phyloP scores from a whole-genome alignment of 2,329 filamentous ascomycete species.

The Acephala macrosclerotiorum region DNA sequence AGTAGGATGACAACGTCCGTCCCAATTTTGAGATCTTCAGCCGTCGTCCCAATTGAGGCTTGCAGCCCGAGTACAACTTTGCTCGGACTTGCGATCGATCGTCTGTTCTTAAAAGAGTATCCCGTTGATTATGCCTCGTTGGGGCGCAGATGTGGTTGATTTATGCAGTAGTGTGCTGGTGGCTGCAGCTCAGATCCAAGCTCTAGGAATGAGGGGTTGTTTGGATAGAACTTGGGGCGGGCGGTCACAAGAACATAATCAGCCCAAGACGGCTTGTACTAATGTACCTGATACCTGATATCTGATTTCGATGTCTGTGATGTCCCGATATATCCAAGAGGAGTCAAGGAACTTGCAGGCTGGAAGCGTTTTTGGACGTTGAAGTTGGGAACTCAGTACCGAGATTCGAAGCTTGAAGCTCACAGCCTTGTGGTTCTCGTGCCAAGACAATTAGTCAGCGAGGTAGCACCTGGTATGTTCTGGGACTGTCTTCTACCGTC shows the following conservation, averaged over 20 bases:
- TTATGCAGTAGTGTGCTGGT: constrained; percentile 24
- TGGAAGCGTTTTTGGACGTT: too few relatives aligned
- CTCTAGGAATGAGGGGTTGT: background rate
- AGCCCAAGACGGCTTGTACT: background rate
- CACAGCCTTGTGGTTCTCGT: too few relatives aligned
- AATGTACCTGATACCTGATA: too few relatives aligned
- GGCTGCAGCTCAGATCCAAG: constrained; percentile 21
- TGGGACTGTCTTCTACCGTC: too few relatives aligned
- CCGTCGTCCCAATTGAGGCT: background rate
- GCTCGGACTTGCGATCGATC: background rate
- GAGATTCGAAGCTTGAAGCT: too few relatives aligned
- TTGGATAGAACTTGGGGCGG: background rate
- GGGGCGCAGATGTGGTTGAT: constrained; percentile 23
- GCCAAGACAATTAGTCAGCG: background rate
- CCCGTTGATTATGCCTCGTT: constrained; percentile 17
- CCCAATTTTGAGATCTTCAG: too few relatives aligned
- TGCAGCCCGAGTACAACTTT: constrained; percentile 1
- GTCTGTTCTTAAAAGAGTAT: background rate
- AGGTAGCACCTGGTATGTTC: background rate
- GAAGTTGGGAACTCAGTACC: too few relatives aligned
- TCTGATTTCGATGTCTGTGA: too few relatives aligned
- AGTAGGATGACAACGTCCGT: too few relatives aligned
- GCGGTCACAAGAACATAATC: background rate
- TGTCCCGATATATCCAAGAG: too few relatives aligned
- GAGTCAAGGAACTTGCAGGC: too few relatives aligned